Evolutionary conservation across 139 green algal species (phyloP).

Genomic region (Klebsormidium nitens): DNA sequence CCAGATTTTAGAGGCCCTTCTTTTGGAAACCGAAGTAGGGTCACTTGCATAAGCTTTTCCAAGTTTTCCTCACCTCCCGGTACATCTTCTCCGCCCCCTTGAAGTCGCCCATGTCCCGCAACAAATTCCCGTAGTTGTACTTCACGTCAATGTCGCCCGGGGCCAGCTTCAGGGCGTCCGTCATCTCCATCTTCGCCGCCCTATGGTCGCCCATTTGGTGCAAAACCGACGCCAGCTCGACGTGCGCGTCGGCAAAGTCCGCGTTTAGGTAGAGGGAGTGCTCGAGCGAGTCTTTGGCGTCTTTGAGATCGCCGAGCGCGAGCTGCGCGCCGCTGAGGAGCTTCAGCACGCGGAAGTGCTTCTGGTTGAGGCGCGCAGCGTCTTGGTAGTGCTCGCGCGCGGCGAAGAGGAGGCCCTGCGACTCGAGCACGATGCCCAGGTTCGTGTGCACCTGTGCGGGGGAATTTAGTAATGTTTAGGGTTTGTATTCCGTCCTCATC

Average conservation of each 20-base stretch:
- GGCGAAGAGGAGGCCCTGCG: conserved; percentile 50
- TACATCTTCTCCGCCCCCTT: conserved; percentile 47
- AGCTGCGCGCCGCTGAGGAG: conserved; percentile 57
- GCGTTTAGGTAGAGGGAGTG: conserved; percentile 50
- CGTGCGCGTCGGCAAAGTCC: conserved; percentile 59
- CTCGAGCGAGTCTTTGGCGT: conserved; percentile 50
- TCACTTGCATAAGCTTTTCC: too few relatives aligned
- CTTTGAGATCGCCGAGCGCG: conserved; percentile 52
- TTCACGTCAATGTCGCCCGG: conserved; percentile 50
- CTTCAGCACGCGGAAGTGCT: conserved; percentile 58
- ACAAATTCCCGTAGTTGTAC: conserved; percentile 60
- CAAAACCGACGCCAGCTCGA: conserved; percentile 58
- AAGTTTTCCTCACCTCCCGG: too few relatives aligned
- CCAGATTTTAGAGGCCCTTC: too few relatives aligned
- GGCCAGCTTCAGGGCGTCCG: conserved; percentile 38
- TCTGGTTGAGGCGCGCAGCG: conserved; percentile 45
- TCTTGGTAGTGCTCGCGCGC: conserved; percentile 61
- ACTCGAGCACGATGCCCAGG: conserved; percentile 63
- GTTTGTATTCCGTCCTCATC: too few relatives aligned
- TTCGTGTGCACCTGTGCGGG: conserved; percentile 70
- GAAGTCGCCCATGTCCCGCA: conserved; percentile 48
- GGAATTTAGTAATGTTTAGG: too few relatives aligned
- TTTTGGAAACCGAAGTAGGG: too few relatives aligned
- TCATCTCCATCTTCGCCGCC: conserved; percentile 42
- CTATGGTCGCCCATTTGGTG: conserved; percentile 46